phyloP scores from a whole-genome alignment of 352 stramenopile genomes.

The Globisporangium splendens region DNA sequence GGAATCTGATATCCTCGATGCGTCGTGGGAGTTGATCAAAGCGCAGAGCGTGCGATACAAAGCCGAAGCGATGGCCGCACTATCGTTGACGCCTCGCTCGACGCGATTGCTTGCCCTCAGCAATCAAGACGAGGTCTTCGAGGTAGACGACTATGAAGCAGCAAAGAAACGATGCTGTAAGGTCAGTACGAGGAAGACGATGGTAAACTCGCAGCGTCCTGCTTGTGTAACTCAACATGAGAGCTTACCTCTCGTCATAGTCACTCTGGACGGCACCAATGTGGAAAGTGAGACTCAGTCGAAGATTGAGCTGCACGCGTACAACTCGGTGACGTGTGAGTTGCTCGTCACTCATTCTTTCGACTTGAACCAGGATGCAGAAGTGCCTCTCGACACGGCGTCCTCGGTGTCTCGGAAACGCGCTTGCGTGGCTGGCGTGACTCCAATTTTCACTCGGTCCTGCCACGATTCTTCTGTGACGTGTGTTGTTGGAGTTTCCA shows the following conservation, averaged over 20 bases:
- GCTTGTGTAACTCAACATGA: constrained; percentile 5
- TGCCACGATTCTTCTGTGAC: neutral
- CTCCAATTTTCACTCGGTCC: constrained; percentile 3
- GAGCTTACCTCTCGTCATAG: constrained; percentile 7
- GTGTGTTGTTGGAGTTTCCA: neutral
- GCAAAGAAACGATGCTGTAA: constrained; percentile 46
- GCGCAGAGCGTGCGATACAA: constrained; percentile 39
- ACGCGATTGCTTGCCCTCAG: constrained; percentile 13
- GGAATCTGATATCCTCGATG: constrained; percentile 56
- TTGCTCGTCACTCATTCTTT: neutral
- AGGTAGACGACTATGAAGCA: constrained; percentile 37
- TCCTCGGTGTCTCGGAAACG: neutral
- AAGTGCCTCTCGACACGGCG: neutral
- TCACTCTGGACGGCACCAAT: neutral
- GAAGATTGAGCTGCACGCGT: neutral
- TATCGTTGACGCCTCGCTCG: constrained; percentile 18
- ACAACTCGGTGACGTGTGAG: neutral
- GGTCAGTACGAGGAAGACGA: neutral
- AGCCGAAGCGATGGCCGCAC: constrained; percentile 19
- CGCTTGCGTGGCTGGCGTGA: constrained; percentile 5
- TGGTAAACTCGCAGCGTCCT: neutral
- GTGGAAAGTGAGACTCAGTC: neutral
- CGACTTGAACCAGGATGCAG: neutral
- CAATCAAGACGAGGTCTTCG: constrained; percentile 1
- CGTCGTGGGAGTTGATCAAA: constrained; percentile 44